A percentile compares a stretch with the other conserved stretches of the same genome.
Evolutionary conservation across 257 asterid species (phyloP).

Genomic region (Gentiana macrophylla): DNA sequence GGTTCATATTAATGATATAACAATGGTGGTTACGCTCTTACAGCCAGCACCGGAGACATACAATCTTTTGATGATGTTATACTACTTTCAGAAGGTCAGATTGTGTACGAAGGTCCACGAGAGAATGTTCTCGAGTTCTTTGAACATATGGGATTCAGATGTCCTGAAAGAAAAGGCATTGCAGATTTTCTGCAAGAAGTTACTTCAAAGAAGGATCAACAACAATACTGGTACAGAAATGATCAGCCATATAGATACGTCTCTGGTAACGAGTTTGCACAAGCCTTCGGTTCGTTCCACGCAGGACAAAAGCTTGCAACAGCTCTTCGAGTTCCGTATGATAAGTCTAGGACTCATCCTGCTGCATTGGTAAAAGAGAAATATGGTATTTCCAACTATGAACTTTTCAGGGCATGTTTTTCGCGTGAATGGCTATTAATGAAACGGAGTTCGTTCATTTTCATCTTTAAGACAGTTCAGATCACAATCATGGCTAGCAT

Average conservation of each 20-base stretch:
- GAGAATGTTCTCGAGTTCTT: slow-evolving; percentile 62
- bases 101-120: slow-evolving; percentile 76
- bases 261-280: slow-evolving; percentile 46
- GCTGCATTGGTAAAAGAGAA: slow-evolving; percentile 73
- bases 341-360: slow-evolving; percentile 50
- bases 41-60: slow-evolving; percentile 87
- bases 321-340: slow-evolving; percentile 53
- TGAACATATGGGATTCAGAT: slow-evolving; percentile 54
- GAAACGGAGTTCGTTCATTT: slow-evolving; percentile 55
- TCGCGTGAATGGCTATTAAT: slow-evolving; percentile 68
- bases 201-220: slow-evolving; percentile 73
- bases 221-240: slow-evolving; percentile 56
- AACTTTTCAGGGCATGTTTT: slow-evolving; percentile 60
- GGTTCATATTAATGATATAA: slow-evolving; percentile 66
- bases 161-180: slow-evolving; percentile 76
- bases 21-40: slow-evolving; percentile 72
- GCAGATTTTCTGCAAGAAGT: slow-evolving; percentile 90
- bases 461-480: slow-evolving; percentile 68
- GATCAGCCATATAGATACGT: slow-evolving; percentile 40
- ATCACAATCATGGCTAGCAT: slow-evolving; percentile 62
- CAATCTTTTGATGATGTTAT: slow-evolving; percentile 64
- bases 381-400: slow-evolving; percentile 61
- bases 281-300: slow-evolving; percentile 43
- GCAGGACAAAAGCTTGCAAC: slow-evolving; percentile 33
- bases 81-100: slow-evolving; percentile 65